Evolutionary conservation across 2,329 filamentous ascomycete species (phyloP), one percentile per base, ranked within the genome.

Genomic region (Clarireedia hainanense): DNA sequence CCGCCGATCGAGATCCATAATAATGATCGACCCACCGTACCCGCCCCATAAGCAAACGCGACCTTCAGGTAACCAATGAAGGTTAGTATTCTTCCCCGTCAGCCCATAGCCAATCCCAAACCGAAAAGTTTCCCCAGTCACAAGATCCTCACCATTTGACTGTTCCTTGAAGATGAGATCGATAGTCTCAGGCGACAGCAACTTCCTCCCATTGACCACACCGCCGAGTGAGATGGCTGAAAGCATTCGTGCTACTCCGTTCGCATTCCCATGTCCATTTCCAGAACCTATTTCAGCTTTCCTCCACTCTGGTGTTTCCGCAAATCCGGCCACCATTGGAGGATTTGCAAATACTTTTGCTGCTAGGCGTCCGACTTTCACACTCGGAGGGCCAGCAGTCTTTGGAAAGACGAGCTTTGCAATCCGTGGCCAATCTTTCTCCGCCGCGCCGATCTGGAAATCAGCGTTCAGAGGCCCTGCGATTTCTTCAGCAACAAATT

Each of bases 221-320:
- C 50, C 39, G 4, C 39, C 50, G 34, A 52, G 17, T 3, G 50
- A 52, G 17, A 52, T 24, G 4, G 7, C 14, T n/a, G 39, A 45
- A 12, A 52, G 39, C 6, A 52, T 52, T 10, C 39, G 67, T 5
- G 69, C 72, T 24, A 80, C 49, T 0, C 68, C 69, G 4, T 71
- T 67, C 10, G 76, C 74, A 58, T 79, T 80, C 1, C 64, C 61
- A 52, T 76, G 72, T 0, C 76, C 77, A 57, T 76, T 77, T 1
- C 65, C 60, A 0, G 72, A 71, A 0, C 75, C 74, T 4, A 77
- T 61, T 49, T 75, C 74, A 2, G 70, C 67, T 0, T 60, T 60
- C 23, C 74, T 69, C 67, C 75, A 58, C 12, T 1, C 23, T 6
- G 5, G 23, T 17, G 15, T 56, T 10, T 60, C 50, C 2, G 52